phyloP scores from a whole-genome alignment of 2,329 filamentous ascomycete species.

The Plectosphaerella cucumerina region DNA sequence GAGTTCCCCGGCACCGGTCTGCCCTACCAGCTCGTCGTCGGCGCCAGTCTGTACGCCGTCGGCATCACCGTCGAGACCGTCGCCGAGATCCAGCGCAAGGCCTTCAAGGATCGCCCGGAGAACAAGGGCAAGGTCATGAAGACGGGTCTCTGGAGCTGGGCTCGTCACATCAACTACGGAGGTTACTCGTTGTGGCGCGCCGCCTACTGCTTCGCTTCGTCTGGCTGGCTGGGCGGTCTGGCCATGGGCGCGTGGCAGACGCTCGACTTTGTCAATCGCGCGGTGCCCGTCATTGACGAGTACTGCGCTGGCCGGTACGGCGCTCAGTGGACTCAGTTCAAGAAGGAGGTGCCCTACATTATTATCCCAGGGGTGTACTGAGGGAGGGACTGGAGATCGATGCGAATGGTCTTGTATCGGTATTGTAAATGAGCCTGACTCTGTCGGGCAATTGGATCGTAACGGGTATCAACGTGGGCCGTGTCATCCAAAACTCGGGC shows the following conservation, averaged over 20 bases:
- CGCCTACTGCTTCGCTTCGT: constrained; percentile 26
- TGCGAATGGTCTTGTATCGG: constrained; percentile 1
- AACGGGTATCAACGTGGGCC: not conserved
- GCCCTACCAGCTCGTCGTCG: constrained; percentile 35
- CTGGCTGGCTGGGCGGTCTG: constrained; percentile 28
- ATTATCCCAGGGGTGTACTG: constrained; percentile 33
- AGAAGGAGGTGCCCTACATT: constrained; percentile 28
- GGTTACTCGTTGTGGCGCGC: constrained; percentile 31
- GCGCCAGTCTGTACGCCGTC: constrained; percentile 41
- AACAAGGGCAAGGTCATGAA: constrained; percentile 34
- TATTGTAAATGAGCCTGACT: not conserved
- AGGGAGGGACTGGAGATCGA: not conserved
- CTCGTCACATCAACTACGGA: constrained; percentile 36
- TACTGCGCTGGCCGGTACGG: constrained; percentile 32
- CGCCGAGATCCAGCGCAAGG: constrained; percentile 51
- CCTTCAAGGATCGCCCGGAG: constrained; percentile 30
- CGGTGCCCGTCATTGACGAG: constrained; percentile 26
- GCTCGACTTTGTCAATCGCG: constrained; percentile 23
- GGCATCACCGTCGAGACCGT: constrained; percentile 51
- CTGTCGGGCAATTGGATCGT: too few relatives aligned
- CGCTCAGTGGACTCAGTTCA: constrained; percentile 33
- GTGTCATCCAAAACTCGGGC: not conserved
- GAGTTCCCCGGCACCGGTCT: constrained; percentile 14
- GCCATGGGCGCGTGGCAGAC: constrained; percentile 22
- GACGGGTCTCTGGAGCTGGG: constrained; percentile 31